Percentiles rank a stretch among this genome's conserved stretches.
Conservation (phyloP, 352 stramenopile genomes). For the Globisporangium heterothallicum region DNA sequence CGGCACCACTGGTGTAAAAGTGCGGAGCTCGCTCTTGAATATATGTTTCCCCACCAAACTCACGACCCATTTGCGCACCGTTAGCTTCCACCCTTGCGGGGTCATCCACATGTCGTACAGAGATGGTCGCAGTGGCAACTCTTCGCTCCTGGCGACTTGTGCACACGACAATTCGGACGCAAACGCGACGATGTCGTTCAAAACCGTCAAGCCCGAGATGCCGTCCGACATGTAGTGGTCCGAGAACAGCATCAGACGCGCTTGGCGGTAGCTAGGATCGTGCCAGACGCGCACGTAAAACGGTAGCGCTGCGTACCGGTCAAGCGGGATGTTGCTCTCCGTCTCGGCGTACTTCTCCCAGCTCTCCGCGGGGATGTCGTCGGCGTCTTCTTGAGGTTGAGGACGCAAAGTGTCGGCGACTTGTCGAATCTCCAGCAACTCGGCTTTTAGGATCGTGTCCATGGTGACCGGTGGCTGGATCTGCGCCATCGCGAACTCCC, state of each 20-base stretch:
- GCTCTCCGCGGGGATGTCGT: too few species aligned
- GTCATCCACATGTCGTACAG: slow-evolving; percentile 27
- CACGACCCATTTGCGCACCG: slow-evolving; percentile 15
- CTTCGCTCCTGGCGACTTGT: not conserved
- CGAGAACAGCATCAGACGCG: slow-evolving; percentile 1
- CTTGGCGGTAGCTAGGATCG: too few species aligned
- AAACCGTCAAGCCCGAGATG: not conserved
- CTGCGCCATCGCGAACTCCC: slow-evolving; percentile 1
- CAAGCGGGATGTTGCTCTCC: not conserved
- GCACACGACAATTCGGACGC: not conserved
- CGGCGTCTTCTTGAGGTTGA: too few species aligned
- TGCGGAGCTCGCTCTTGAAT: slow-evolving; percentile 8
- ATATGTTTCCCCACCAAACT: slow-evolving; percentile 13
- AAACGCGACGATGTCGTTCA: not conserved
- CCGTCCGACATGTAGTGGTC: slow-evolving; percentile 8
- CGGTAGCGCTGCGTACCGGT: not conserved
- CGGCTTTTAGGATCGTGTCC: not conserved
- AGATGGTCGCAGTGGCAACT: slow-evolving; percentile 18
- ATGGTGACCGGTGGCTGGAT: not conserved
- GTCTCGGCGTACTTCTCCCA: not conserved
- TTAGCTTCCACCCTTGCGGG: slow-evolving; percentile 16
- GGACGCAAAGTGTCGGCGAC: too few species aligned
- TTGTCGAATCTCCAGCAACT: not conserved
- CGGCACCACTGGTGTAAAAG: slow-evolving; percentile 7
- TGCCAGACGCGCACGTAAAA: not conserved